Percentiles rank a stretch among this genome's conserved stretches.
Evolutionary conservation across 495 filamentous ascomycete species (phyloP).

Genomic region (Coniosporium apollinis): DNA sequence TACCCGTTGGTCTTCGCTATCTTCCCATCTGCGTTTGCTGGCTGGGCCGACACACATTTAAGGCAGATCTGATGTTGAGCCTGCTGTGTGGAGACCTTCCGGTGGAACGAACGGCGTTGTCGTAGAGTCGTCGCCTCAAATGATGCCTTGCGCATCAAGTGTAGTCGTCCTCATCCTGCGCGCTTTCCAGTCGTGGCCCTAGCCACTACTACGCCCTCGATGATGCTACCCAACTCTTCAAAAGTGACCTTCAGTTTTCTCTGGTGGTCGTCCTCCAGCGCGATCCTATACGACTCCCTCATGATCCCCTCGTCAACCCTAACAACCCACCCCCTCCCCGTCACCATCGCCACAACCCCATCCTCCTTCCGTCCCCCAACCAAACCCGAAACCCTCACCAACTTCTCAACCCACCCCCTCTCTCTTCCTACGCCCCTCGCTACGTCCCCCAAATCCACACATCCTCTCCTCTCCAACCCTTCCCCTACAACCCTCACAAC

Average conservation of each 20-base stretch:
- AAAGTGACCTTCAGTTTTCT: slow-evolving; percentile 9
- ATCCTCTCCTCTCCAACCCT: slow-evolving; percentile 14
- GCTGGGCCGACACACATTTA: no score
- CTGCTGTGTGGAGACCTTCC: no score
- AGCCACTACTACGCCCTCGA: slow-evolving; percentile 10
- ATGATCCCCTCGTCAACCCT: slow-evolving; percentile 14
- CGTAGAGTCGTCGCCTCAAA: no score
- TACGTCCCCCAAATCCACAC: slow-evolving; percentile 16
- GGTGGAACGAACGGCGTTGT: no score
- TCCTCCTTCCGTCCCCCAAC: slow-evolving; percentile 6
- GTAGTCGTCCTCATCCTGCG: no score
- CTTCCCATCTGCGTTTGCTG: no score
- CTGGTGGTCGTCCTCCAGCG: slow-evolving; percentile 1
- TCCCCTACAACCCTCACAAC: slow-evolving; percentile 17
- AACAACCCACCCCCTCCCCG: slow-evolving; percentile 18
- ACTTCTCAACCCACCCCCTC: slow-evolving; percentile 18
- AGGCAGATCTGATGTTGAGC: no score
- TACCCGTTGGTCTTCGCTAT: no score
- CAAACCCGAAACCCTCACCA: slow-evolving; percentile 16
- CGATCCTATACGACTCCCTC: slow-evolving; percentile 14
- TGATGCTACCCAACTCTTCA: slow-evolving; percentile 9
- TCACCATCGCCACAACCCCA: slow-evolving; percentile 15
- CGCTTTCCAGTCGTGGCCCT: slow-evolving; percentile 3
- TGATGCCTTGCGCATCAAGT: no score
- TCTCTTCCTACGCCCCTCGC: slow-evolving; percentile 13